Base-by-base conservation (phyloP, 441 rosid genomes). In the Mallotus repandus region DNA sequence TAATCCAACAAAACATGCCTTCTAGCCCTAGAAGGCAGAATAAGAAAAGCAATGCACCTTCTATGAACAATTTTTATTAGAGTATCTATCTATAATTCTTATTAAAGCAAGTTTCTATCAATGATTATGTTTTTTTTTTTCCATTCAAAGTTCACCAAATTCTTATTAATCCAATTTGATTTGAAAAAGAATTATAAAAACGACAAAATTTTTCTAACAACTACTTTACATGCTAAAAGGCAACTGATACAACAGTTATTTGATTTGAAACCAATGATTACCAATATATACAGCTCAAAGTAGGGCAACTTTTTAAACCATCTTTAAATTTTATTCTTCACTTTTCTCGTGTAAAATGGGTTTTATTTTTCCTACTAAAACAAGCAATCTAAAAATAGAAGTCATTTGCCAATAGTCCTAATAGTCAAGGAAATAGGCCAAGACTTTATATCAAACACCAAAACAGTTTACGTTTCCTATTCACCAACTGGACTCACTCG, bases 21-120 rank as follows among this genome's bases (percentile, higher is more conserved):
- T 64, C 41, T 63, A 56, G 70, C 43, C 76, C 69, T 29, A 65
- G 43, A 54, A 73, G 55, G 73, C 58, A 70, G 25, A 25, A n/a
- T 43, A 70, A 46, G 45, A 59, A 4, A 60, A 29, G 49, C 21
- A 56, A 45, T 48, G 60, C 45, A 64, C 4, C 56, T 45, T 55
- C 25, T 19, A 32, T 43, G 11, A 50, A 50, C 59, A 55, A 19
- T 55, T 18, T 57, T 2, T 2, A 57, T 57, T 45, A 2, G 21
- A 57, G 29, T 5, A 35, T 35, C 4, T 35, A 35, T 5, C 41
- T 35, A 35, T 35, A 35, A 35, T 35, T 35, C 41, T 35, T 35
- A 35, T 35, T 35, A 35, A 35, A 35, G 4, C 5, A 35, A 35
- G 41, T 35, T 35, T 5, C 41, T 35, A 35, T 4, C 4, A 3